phyloP scores from a whole-genome alignment of 2,329 filamentous ascomycete species.

The Chrysosporium queenslandicum region DNA sequence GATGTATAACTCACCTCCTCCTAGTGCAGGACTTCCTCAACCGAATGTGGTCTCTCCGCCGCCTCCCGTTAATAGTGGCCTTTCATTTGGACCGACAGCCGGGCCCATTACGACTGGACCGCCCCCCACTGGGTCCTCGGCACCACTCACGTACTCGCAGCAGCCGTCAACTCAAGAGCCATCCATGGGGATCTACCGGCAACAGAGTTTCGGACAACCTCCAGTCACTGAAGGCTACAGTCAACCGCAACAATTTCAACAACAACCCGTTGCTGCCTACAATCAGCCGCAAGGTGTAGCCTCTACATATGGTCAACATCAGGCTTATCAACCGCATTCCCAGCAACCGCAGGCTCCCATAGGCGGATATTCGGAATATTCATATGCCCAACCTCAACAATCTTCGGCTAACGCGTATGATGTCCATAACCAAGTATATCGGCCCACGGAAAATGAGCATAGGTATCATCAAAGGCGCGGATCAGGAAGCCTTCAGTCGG shows the following conservation, averaged over 20 bases:
- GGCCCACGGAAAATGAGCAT: conserved; percentile 37
- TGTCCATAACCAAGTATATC: conserved; percentile 39
- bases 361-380: conserved; percentile 37
- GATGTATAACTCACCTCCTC: conserved; percentile 29
- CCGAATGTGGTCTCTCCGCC: conserved; percentile 16
- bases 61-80: conserved; percentile 17
- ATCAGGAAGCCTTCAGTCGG: conserved; percentile 16
- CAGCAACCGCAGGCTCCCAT: conserved; percentile 16
- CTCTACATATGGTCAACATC: conserved; percentile 34
- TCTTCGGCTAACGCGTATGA: conserved; percentile 28
- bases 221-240: conserved; percentile 8
- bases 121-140: conserved; percentile 16
- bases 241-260: conserved; percentile 12
- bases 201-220: conserved; percentile 21
- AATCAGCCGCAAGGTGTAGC: conserved; percentile 18
- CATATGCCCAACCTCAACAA: conserved; percentile 31
- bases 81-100: conserved; percentile 24
- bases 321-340: conserved; percentile 12
- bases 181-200: conserved; percentile 29
- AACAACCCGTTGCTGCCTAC: conserved; percentile 12
- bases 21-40: conserved; percentile 27
- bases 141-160: conserved; percentile 23
- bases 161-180: conserved; percentile 28
- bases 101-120: conserved; percentile 14
- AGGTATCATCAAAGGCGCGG: conserved; percentile 29